Base-by-base conservation (phyloP, 108 stramenopile species). In the Pelagomonas calceolata region DNA sequence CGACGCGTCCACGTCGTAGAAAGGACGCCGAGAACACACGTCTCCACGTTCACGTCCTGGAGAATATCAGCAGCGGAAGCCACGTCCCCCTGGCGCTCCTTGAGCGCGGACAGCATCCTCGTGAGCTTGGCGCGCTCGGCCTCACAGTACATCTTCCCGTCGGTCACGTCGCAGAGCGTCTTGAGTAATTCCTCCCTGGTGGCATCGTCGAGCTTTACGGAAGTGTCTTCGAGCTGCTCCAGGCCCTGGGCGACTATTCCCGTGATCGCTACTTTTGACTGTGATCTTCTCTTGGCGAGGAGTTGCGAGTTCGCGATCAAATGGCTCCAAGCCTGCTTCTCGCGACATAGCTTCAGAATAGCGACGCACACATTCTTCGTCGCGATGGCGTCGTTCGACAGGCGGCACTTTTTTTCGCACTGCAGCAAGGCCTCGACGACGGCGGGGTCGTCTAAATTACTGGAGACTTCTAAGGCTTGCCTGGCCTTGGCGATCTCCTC, bases 11-110 rank as follows among this genome's bases (percentile, higher is more conserved):
- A n/a, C n/a, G n/a, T n/a, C n/a, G n/a, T n/a, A n/a, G n/a, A n/a
- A n/a, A n/a, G n/a, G n/a, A n/a, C n/a, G n/a, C n/a, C n/a, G n/a
- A n/a, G n/a, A n/a, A n/a, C n/a, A n/a, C n/a, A n/a, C 12, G 98
- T 99, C 85, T 99, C 98, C 4, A 98, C 98, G 70, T 96, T 93
- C 37, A 97, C 96, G 75, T 98, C 96, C 75, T 98, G 96, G 68
- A 99, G 80, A 17, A 94, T 85, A 46, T 90, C 86, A 30, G 92
- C 90, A 3, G 98, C 96, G 15, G 68, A 84, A 63, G 81, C 82
- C 51, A 96, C 79, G 66, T 92, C 84, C 16, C 94, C 95, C 32
- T 82, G 87, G 70, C 36, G 68, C 75, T 85, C 91, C 77, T 85
- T 84, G 66, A 96, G 83, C 46, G 78, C 79, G 33, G 94, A 90